Percentiles rank a stretch among this genome's conserved stretches.
Conservation (phyloP, 2,329 filamentous ascomycete species). For the Alternaria burnsii region DNA sequence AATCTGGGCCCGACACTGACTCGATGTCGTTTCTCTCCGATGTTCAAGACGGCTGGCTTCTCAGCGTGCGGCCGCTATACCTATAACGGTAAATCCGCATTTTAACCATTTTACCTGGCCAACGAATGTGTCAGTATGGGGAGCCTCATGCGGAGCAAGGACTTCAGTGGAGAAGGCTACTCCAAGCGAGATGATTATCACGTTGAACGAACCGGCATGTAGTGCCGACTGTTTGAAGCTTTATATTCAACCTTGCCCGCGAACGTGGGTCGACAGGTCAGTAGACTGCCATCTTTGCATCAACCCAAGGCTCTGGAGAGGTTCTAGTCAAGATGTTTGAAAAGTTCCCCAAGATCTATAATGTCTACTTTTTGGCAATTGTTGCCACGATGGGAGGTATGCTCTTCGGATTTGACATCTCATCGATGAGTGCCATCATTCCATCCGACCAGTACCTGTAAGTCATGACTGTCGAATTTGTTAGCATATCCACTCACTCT, state of each 20-base stretch:
- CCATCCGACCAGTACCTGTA: constrained; percentile 28
- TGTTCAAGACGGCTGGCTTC: constrained; percentile 6
- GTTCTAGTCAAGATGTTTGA: constrained; percentile 40
- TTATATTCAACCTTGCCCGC: constrained; percentile 20
- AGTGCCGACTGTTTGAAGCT: not conserved
- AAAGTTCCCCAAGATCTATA: constrained; percentile 61
- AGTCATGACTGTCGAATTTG: not conserved
- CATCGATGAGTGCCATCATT: constrained; percentile 68
- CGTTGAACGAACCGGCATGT: constrained; percentile 2
- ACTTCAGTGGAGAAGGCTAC: constrained; percentile 15
- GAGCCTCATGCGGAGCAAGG: constrained; percentile 13
- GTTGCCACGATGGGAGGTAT: constrained; percentile 71
- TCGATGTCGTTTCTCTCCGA: constrained; percentile 16
- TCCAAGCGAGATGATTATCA: not conserved
- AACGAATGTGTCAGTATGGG: constrained; percentile 7
- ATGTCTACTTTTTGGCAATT: constrained; percentile 66
- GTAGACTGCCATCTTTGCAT: constrained; percentile 8
- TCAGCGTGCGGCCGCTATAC: constrained; percentile 12
- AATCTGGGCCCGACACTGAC: not conserved
- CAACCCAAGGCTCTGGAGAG: constrained; percentile 16
- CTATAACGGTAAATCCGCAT: not conserved
- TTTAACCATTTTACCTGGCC: constrained; percentile 17
- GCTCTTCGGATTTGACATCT: constrained; percentile 82
- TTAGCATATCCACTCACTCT: not conserved
- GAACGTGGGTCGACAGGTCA: constrained; percentile 9